These are phyloP conservation scores for Penicillium sp. DNA, from an alignment of 2,329 filamentous ascomycete genomes.

Conservation along the genomic window DNA sequence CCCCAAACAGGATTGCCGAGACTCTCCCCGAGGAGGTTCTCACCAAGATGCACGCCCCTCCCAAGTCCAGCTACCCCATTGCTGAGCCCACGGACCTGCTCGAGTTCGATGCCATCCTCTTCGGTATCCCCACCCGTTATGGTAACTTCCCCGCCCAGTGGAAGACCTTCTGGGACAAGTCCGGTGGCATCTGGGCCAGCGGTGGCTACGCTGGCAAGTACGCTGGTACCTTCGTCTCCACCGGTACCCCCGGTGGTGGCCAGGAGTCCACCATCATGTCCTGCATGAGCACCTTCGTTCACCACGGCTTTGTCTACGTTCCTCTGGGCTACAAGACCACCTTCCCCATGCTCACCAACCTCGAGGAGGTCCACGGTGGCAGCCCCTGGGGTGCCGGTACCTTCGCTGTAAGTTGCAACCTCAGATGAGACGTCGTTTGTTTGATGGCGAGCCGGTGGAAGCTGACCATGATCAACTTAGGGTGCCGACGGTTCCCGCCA, in stretches of 20 bases:
- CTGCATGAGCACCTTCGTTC: constrained; percentile 75
- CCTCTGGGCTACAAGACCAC: constrained; percentile 83
- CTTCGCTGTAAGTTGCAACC: constrained; percentile 55
- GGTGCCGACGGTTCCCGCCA: constrained; percentile 73
- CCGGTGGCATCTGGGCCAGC: constrained; percentile 72
- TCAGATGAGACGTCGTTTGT: background rate
- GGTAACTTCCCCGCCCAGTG: constrained; percentile 97
- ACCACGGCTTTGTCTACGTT: constrained; percentile 96
- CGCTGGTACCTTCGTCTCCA: constrained; percentile 84
- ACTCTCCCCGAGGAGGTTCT: constrained; percentile 81
- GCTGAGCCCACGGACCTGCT: constrained; percentile 58
- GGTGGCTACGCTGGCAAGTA: constrained; percentile 82
- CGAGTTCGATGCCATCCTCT: constrained; percentile 78
- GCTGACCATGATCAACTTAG: constrained; percentile 26
- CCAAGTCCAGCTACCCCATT: constrained; percentile 64
- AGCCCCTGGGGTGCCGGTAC: constrained; percentile 91
- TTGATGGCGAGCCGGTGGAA: too few relatives aligned
- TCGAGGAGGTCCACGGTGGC: constrained; percentile 78
- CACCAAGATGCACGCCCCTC: constrained; percentile 80
- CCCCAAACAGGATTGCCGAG: constrained; percentile 60
- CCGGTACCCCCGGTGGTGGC: constrained; percentile 76
- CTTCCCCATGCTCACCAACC: constrained; percentile 64
- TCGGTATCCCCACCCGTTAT: constrained; percentile 92
- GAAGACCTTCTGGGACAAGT: constrained; percentile 81
- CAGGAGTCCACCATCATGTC: constrained; percentile 84